Evolutionary conservation across 1,284 basidiomycete species (phyloP), one percentile per base, ranked within the genome.

Genomic region (Rugiboletus extremiorientalis): DNA sequence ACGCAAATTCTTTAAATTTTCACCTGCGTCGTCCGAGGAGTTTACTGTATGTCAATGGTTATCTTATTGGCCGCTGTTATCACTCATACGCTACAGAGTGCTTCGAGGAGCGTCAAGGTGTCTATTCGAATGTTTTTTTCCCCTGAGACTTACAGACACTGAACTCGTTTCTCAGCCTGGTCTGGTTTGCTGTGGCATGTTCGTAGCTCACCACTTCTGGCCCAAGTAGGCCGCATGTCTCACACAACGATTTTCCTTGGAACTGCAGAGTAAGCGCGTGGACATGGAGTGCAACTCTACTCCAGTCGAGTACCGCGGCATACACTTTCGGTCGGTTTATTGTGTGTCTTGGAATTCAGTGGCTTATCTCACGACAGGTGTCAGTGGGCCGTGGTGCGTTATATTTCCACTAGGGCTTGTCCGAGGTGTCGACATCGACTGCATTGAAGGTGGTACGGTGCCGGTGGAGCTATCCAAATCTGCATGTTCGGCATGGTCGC

Each of bases 131-230:
- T 28, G n/a, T n/a, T n/a, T 31, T 18, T 42, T 40, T n/a, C n/a
- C n/a, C 8, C 3, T 15, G 4, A 51, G 25, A 45, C 8, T 23
- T 18, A 15, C n/a, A 34, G 23, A 28, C 34, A 27, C 66, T 60
- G 66, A 69, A 9, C 66, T 71, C 40, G 53, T 58, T 58, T 43
- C n/a, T n/a, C n/a, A 85, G 72, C 86, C 88, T 6, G 88, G 86
- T 14, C 72, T 90, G 11, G 83, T 89, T 8, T 81, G 79, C 56
- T 88, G 86, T 28, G 82, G 84, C 25, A 81, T 82, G 80, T 80
- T 92, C 94, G 4, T 94, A 93, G 10, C 78, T 97, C 42, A 94
- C 96, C 57, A 94, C 94, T 0, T 85, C 91, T 14, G 94, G 93
- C 67, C 63, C 51, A 84, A n/a, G n/a, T n/a, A 22, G 23, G n/a